Conservation (phyloP, 2,329 filamentous ascomycete genomes). For the Aschersonia sp. region DNA sequence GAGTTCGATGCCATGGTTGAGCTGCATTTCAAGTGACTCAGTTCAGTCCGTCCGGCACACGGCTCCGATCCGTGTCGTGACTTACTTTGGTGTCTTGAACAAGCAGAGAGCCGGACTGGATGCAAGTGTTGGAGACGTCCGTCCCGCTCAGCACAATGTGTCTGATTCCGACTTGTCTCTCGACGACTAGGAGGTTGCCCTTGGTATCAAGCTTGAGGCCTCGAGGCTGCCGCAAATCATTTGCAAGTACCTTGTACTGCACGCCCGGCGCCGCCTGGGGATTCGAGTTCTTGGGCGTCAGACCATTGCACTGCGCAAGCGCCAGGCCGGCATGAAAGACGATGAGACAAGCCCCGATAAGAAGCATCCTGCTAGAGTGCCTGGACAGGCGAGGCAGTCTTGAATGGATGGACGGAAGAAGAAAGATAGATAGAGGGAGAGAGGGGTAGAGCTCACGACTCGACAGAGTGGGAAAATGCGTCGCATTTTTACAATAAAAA, state of each 20-base stretch:
- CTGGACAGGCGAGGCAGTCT: neutral
- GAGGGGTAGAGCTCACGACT: neutral
- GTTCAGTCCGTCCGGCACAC: too few relatives aligned
- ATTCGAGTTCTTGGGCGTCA: constrained; percentile 2
- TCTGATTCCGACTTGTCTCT: constrained; percentile 16
- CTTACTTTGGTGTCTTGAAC: constrained; percentile 13
- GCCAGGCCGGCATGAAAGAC: neutral
- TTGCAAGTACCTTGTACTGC: constrained; percentile 12
- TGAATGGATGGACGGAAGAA: neutral
- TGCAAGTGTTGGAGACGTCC: constrained; percentile 13
- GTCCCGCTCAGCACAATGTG: constrained; percentile 18
- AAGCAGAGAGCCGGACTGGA: constrained; percentile 12
- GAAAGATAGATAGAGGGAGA: neutral
- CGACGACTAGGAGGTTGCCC: constrained; percentile 22
- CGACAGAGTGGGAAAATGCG: neutral
- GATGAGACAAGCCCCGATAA: neutral
- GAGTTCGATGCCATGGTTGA: constrained; percentile 35
- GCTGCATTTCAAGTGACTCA: constrained; percentile 10
- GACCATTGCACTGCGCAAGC: constrained; percentile 4
- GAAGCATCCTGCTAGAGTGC: too few relatives aligned
- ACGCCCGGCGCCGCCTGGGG: constrained; percentile 11
- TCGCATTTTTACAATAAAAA: neutral
- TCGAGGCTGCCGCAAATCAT: constrained; percentile 13
- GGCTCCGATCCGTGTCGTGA: neutral
- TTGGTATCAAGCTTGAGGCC: constrained; percentile 18